A percentile compares a stretch with the other conserved stretches of the same genome.
Conservation (phyloP, 169 alveolate genomes). For the Cryptosporidium ubiquitum region DNA sequence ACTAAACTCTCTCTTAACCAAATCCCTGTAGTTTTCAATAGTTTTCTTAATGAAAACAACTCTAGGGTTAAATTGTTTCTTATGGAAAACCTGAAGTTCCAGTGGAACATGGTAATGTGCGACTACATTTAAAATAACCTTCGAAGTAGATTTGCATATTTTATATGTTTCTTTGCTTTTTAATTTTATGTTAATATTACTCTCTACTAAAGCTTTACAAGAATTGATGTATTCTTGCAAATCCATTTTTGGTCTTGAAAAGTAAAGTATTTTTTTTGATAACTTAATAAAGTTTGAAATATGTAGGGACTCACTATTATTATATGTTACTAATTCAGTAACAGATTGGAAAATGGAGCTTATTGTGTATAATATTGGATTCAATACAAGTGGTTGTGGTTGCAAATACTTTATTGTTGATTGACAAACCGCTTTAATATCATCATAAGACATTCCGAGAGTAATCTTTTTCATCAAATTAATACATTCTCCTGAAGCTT, state of each 20-base stretch:
- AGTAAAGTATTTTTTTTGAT: slow-evolving; percentile 15
- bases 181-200: neutral
- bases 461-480: slow-evolving; percentile 21
- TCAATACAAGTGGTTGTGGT: slow-evolving; percentile 59
- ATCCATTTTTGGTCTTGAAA: slow-evolving; percentile 35
- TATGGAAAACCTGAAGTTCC: slow-evolving; percentile 33
- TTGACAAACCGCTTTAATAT: slow-evolving; percentile 16
- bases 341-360: slow-evolving; percentile 18
- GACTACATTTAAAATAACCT: neutral
- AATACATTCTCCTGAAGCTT: slow-evolving; percentile 50
- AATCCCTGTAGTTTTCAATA: slow-evolving; percentile 3
- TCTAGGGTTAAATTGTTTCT: slow-evolving; percentile 38
- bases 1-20: slow-evolving; percentile 28
- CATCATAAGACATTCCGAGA: neutral
- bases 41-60: slow-evolving; percentile 9
- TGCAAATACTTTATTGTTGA: slow-evolving; percentile 37
- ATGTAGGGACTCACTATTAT: neutral
- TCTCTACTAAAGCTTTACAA: slow-evolving; percentile 12
- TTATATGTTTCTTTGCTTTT: neutral
- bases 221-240: slow-evolving; percentile 25
- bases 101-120: slow-evolving; percentile 35
- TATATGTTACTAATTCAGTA: neutral
- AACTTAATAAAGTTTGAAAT: slow-evolving; percentile 4
- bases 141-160: slow-evolving; percentile 21
- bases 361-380: slow-evolving; percentile 50